Base-by-base conservation (phyloP, 257 asterid genomes). In the Nicotiana sylvestris region DNA sequence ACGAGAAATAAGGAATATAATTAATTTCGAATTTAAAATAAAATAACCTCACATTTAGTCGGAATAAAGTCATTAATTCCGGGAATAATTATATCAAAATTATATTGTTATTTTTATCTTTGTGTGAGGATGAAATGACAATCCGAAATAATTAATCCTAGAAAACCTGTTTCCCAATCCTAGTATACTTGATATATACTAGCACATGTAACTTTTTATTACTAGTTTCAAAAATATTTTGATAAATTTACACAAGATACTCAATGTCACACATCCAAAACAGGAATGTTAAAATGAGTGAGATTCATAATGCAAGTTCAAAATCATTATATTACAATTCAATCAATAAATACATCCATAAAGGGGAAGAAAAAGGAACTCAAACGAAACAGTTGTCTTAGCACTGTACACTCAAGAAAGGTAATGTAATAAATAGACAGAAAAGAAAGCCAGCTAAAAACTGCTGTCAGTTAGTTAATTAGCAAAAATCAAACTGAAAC, bases 341-440 rank as follows among this genome's bases (percentile, higher is more conserved):
- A 86, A 82, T 77, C 32, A 86, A 56, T 78, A 56, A 82, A 84
- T 69, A 85, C 83, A 80, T 65, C 27, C 18, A 81, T 55, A 84
- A 27, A 65, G 30, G 39, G 57, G 17, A 8, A 13, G 35, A 61
- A 76, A 27, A 66, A 9, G 29, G 11, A 43, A 49, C 51, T 58
- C 18, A 51, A 82, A 84, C 61, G 60, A 86, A 82, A 85, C 85
- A 81, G 84, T 80, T 70, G 87, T 82, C 82, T 49, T 65, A 86
- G 86, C 85, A 82, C 94, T 89, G 94, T 94, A 93, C 95, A 91
- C 91, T 90, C 93, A 27, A 1, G 2, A 12, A 33, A 72, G 58
- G 65, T 30, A 58, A 77, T 80, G 43, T 64, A 49, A 62, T 2
- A 16, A 35, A 78, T 6, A 10, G 18, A 78, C 13, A 13, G 57